Percentiles rank a stretch among this genome's conserved stretches.
phyloP scores from a whole-genome alignment of 2,329 filamentous ascomycete species.

The Orbilia brochopaga region DNA sequence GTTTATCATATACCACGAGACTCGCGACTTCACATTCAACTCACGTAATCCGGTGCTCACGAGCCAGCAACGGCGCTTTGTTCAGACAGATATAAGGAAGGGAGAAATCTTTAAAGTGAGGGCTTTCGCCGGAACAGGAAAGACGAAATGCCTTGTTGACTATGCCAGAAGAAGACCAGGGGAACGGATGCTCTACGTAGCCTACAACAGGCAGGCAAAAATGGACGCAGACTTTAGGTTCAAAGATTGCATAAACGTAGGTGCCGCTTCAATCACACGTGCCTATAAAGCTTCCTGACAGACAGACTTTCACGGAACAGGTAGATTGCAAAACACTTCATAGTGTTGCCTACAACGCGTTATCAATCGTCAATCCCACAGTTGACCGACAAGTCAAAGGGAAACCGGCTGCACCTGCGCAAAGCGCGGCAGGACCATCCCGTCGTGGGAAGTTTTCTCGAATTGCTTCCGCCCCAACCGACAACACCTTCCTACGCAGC shows the following conservation, averaged over 20 bases:
- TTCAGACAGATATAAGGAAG: slow-evolving; percentile 46
- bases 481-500: slow-evolving; percentile 33
- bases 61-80: slow-evolving; percentile 50
- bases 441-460: slow-evolving; percentile 32
- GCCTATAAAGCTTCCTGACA: neutral
- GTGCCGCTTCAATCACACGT: neutral
- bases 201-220: slow-evolving; percentile 43
- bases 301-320: slow-evolving; percentile 8
- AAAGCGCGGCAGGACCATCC: slow-evolving; percentile 4
- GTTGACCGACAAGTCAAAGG: slow-evolving; percentile 31
- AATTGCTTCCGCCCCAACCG: slow-evolving; percentile 34
- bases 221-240: slow-evolving; percentile 38
- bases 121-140: slow-evolving; percentile 54
- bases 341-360: slow-evolving; percentile 44
- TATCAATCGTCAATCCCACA: slow-evolving; percentile 36
- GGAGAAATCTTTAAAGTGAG: slow-evolving; percentile 53
- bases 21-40: neutral
- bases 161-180: slow-evolving; percentile 49
- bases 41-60: slow-evolving; percentile 36
- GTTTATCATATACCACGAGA: slow-evolving; percentile 13
- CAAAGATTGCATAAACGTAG: slow-evolving; percentile 33
- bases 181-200: slow-evolving; percentile 38
- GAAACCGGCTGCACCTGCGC: neutral
- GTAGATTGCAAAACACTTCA: slow-evolving; percentile 49
- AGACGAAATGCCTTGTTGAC: slow-evolving; percentile 53